These are phyloP conservation scores for Dactylis glomerata DNA, from an alignment of 176 grass and related monocot species.

Conservation along the genomic window DNA sequence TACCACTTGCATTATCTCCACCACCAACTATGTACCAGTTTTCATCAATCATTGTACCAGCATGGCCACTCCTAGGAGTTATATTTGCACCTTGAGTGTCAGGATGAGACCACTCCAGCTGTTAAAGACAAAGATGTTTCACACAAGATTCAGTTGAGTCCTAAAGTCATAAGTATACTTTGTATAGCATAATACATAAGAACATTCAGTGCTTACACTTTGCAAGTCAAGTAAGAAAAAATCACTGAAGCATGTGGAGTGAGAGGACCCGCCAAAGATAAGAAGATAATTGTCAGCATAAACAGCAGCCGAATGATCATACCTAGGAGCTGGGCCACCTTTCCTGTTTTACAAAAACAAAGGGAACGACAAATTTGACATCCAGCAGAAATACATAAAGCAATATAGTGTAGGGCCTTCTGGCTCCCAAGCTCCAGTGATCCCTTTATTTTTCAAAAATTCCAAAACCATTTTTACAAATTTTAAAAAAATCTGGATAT, in stretches of 20 bases:
- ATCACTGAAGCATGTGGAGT: constrained; percentile 95
- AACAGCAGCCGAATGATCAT: constrained; percentile 79
- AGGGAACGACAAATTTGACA: background rate
- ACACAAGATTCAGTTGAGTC: background rate
- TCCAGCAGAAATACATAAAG: background rate
- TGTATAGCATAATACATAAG: constrained; percentile 4
- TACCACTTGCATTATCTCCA: constrained; percentile 96
- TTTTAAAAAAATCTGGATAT: no score
- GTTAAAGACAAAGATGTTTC: constrained; percentile 33
- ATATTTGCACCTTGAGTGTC: constrained; percentile 83
- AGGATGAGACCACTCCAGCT: constrained; percentile 98
- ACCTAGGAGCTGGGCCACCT: constrained; percentile 70
- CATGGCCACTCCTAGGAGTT: constrained; percentile 93
- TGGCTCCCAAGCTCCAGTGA: no score
- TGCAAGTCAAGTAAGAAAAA: constrained; percentile 80
- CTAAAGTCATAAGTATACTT: constrained; percentile 1
- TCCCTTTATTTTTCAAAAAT: no score
- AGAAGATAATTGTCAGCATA: constrained; percentile 81
- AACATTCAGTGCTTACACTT: constrained; percentile 50
- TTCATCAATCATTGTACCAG: constrained; percentile 68
- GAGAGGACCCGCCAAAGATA: constrained; percentile 93
- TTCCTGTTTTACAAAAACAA: constrained; percentile 54
- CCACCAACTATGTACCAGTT: constrained; percentile 98
- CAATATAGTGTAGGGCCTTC: no score
- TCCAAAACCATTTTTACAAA: no score